These are phyloP conservation scores for Penicillium salamii DNA, from an alignment of 495 filamentous ascomycete genomes.

Conservation along the genomic window DNA sequence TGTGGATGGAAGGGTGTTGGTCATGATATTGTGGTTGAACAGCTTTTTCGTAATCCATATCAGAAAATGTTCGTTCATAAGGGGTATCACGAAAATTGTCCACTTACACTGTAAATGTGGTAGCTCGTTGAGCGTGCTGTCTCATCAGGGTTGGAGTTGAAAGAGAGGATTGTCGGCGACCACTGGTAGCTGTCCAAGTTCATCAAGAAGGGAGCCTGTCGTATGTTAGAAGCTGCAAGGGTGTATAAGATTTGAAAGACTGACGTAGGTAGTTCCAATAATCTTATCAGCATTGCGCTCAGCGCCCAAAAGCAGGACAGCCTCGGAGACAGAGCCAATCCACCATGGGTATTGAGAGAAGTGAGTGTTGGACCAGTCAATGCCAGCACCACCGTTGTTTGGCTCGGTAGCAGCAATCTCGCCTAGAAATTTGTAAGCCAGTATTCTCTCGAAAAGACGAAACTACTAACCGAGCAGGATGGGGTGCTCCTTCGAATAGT, in stretches of 20 bases:
- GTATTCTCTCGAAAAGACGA: not conserved
- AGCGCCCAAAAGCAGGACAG: conserved; percentile 61
- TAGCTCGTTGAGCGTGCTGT: conserved; percentile 45
- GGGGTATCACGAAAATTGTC: no score
- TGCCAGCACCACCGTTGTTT: conserved; percentile 24
- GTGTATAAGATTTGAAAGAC: conserved; percentile 9
- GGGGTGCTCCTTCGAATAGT: conserved; percentile 32
- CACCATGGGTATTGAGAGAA: conserved; percentile 52
- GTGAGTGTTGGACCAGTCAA: conserved; percentile 30
- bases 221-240: conserved; percentile 7
- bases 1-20: conserved; percentile 42
- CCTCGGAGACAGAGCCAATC: conserved; percentile 55
- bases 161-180: conserved; percentile 45
- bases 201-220: conserved; percentile 45
- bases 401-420: conserved; percentile 53
- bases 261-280: conserved; percentile 38
- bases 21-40: conserved; percentile 39
- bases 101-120: conserved; percentile 34
- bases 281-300: conserved; percentile 62
- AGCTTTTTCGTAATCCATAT: no score
- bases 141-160: conserved; percentile 38
- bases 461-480: conserved; percentile 47
- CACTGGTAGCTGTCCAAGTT: conserved; percentile 49
- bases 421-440: conserved; percentile 16
- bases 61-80: no score